These are phyloP conservation scores for Geum urbanum DNA, from an alignment of 306 rosid genomes.

Conservation along the genomic window DNA sequence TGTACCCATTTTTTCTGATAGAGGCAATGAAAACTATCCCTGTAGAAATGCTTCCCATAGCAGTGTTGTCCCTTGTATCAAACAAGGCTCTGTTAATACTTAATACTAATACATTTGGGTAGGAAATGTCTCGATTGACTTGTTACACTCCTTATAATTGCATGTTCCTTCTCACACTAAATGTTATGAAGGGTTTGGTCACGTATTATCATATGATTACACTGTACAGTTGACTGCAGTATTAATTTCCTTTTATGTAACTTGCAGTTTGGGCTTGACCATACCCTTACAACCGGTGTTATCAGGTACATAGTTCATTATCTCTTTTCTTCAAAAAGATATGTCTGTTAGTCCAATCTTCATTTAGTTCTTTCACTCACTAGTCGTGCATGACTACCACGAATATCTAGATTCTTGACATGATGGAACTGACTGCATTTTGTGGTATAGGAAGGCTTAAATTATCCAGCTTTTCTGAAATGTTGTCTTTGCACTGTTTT, in stretches of 20 bases:
- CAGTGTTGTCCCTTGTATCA: neutral
- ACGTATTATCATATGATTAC: conserved; percentile 10
- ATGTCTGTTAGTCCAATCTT: neutral
- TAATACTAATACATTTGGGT: neutral
- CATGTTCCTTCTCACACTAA: neutral
- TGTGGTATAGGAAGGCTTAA: neutral
- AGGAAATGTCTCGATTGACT: neutral
- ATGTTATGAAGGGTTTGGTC: neutral
- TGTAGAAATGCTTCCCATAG: neutral
- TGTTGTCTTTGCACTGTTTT: neutral
- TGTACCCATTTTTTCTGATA: neutral
- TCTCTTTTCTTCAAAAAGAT: neutral
- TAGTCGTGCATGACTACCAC: too few relatives aligned
- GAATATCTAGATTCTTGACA: neutral
- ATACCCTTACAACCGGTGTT: conserved; percentile 94
- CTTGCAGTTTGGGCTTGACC: conserved; percentile 97
- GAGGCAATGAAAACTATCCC: neutral
- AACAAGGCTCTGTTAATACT: neutral
- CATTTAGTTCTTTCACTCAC: neutral
- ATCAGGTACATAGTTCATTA: conserved; percentile 54
- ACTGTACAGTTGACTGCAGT: conserved; percentile 1
- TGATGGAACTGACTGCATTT: neutral
- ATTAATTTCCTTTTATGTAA: conserved; percentile 15
- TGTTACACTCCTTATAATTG: neutral
- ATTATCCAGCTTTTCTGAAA: neutral